Percentiles rank a stretch among this genome's conserved stretches.
phyloP scores from a whole-genome alignment of 176 grass and related monocot species.

The Puccinellia tenuiflora region DNA sequence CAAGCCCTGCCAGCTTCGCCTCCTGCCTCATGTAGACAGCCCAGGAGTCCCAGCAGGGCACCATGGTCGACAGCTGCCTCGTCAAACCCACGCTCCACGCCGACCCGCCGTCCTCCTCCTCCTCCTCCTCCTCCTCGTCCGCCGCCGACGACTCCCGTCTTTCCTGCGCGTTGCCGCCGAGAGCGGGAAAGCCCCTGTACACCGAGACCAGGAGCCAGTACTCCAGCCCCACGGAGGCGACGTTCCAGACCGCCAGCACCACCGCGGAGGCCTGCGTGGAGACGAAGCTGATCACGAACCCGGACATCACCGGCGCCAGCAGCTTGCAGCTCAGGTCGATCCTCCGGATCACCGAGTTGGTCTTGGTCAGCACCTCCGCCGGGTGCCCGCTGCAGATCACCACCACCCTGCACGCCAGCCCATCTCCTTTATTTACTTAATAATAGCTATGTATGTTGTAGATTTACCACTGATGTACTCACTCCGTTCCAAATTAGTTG shows the following conservation, averaged over 20 bases:
- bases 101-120: too few relatives aligned
- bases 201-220: slow-evolving; percentile 85
- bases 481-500: too few relatives aligned
- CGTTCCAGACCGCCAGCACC: slow-evolving; percentile 61
- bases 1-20: slow-evolving; percentile 66
- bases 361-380: too few relatives aligned
- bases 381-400: too few relatives aligned
- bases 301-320: slow-evolving; percentile 69
- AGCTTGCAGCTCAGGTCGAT: too few relatives aligned
- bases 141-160: slow-evolving; percentile 23
- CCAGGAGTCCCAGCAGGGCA: slow-evolving; percentile 77
- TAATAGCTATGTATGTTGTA: too few relatives aligned
- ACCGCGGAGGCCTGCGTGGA: slow-evolving; percentile 67
- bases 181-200: slow-evolving; percentile 64
- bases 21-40: slow-evolving; percentile 68
- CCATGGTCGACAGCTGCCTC: slow-evolving; percentile 40
- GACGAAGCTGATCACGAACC: slow-evolving; percentile 83
- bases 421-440: too few relatives aligned
- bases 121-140: too few relatives aligned
- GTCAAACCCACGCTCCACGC: too few relatives aligned
- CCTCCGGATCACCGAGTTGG: too few relatives aligned
- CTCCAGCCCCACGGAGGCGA: slow-evolving; percentile 52
- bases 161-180: slow-evolving; percentile 24
- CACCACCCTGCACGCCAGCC: too few relatives aligned
- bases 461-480: too few relatives aligned